Conservation (phyloP, 2,329 filamentous ascomycete genomes). For the Lachnellula arida region DNA sequence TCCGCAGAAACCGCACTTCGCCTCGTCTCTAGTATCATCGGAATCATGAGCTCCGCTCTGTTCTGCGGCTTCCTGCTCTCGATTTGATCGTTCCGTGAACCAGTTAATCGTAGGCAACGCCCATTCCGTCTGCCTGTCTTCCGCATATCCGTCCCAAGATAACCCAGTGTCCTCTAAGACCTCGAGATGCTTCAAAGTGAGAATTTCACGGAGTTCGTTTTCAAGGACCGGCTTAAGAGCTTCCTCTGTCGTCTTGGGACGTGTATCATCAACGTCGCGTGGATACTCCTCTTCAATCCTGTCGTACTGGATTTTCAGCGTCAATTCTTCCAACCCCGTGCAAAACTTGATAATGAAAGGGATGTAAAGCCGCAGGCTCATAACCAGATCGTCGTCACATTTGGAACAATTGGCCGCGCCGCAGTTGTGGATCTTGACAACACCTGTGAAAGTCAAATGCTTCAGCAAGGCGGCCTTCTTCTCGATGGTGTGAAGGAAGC, state of each 20-base stretch:
- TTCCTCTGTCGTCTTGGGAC: neutral
- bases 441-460: neutral
- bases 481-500: neutral
- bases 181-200: neutral
- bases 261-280: neutral
- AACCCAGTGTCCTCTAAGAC: neutral
- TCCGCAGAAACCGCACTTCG: neutral
- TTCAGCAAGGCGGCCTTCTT: neutral
- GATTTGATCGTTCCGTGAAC: neutral
- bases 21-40: neutral
- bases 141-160: neutral
- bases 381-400: neutral
- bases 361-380: neutral
- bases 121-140: neutral
- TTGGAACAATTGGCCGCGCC: too few relatives aligned
- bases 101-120: neutral
- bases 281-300: neutral
- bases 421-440: conserved; percentile 1
- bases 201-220: neutral
- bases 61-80: neutral
- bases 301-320: neutral
- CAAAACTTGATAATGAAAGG: neutral
- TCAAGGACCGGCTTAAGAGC: neutral
- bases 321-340: neutral
- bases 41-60: neutral